A percentile compares a stretch with the other conserved stretches of the same genome.
These are phyloP conservation scores for Sanghuangporus sanghuang DNA, from an alignment of 1,284 basidiomycete species.

Conservation along the genomic window DNA sequence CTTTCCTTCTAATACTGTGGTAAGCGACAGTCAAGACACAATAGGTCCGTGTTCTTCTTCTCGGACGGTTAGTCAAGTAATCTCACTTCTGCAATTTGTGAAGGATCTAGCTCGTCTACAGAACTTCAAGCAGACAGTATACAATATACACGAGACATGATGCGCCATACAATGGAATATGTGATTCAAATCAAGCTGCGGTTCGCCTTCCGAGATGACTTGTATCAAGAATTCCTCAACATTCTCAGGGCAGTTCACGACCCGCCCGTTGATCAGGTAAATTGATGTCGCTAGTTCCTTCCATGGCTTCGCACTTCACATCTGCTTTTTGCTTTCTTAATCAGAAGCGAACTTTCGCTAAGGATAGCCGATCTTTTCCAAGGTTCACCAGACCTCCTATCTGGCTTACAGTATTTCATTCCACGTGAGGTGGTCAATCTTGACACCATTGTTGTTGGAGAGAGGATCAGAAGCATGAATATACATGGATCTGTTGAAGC, in stretches of 20 bases:
- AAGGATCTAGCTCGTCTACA: neutral
- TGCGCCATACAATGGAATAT: constrained; percentile 60
- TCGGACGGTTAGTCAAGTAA: neutral
- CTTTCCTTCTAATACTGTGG: constrained; percentile 76
- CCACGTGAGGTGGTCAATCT: constrained; percentile 34
- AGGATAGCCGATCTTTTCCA: constrained; percentile 86
- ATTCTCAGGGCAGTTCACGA: constrained; percentile 69
- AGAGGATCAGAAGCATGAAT: neutral
- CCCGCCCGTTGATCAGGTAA: constrained; percentile 68
- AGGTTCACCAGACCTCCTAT: constrained; percentile 83
- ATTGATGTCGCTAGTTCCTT: constrained; percentile 35
- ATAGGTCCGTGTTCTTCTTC: neutral
- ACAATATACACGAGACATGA: constrained; percentile 7
- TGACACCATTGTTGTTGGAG: neutral
- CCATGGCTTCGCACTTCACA: constrained; percentile 35
- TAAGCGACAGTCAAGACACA: constrained; percentile 25
- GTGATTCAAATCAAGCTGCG: constrained; percentile 97
- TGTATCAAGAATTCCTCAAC: constrained; percentile 92
- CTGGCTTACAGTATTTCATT: constrained; percentile 90
- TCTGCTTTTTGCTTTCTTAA: constrained; percentile 19
- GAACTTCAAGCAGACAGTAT: neutral
- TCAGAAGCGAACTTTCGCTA: constrained; percentile 72
- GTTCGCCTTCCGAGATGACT: constrained; percentile 80
- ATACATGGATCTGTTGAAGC: too few relatives aligned
- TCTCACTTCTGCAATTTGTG: neutral